These are phyloP conservation scores for Sarocladiaceae sp. DNA, from an alignment of 2,329 filamentous ascomycete genomes.

Conservation along the genomic window DNA sequence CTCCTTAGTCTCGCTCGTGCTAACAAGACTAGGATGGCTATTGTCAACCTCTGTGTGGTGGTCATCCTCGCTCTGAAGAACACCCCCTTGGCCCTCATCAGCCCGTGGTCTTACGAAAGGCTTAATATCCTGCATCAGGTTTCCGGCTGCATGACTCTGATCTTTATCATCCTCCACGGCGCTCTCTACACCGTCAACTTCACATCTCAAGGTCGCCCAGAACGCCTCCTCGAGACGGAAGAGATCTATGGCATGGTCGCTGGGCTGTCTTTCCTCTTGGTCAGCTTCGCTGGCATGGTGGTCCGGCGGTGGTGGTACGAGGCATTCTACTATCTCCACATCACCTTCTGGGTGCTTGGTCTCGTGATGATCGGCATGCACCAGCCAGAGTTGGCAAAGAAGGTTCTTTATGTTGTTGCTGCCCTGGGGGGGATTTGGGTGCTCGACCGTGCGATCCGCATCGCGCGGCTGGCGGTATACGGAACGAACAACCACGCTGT, in stretches of 20 bases:
- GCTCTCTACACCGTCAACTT: constrained; percentile 38
- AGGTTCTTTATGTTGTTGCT: constrained; percentile 35
- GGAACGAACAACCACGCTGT: constrained; percentile 44
- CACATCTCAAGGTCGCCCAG: constrained; percentile 18
- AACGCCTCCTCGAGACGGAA: constrained; percentile 26
- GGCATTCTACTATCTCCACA: constrained; percentile 47
- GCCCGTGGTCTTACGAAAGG: constrained; percentile 50
- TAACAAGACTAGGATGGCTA: constrained; percentile 25
- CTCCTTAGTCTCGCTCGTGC: too few relatives aligned
- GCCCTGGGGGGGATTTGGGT: constrained; percentile 42
- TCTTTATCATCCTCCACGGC: constrained; percentile 39
- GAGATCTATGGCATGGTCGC: constrained; percentile 44
- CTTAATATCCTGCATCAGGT: constrained; percentile 52
- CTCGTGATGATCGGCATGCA: constrained; percentile 45
- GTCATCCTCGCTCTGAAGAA: constrained; percentile 52
- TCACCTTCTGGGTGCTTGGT: constrained; percentile 41
- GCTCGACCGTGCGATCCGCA: constrained; percentile 43
- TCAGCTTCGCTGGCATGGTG: constrained; percentile 34
- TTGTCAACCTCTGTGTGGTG: constrained; percentile 43
- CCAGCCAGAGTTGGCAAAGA: constrained; percentile 38
- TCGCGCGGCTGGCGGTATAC: constrained; percentile 35
- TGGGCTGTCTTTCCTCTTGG: constrained; percentile 37
- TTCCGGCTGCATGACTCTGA: constrained; percentile 42
- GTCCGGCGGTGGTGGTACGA: constrained; percentile 47
- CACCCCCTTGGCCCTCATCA: constrained; percentile 48